phyloP scores from a whole-genome alignment of 2,329 filamentous ascomycete species.

The Conoideocrella luteorostrata region DNA sequence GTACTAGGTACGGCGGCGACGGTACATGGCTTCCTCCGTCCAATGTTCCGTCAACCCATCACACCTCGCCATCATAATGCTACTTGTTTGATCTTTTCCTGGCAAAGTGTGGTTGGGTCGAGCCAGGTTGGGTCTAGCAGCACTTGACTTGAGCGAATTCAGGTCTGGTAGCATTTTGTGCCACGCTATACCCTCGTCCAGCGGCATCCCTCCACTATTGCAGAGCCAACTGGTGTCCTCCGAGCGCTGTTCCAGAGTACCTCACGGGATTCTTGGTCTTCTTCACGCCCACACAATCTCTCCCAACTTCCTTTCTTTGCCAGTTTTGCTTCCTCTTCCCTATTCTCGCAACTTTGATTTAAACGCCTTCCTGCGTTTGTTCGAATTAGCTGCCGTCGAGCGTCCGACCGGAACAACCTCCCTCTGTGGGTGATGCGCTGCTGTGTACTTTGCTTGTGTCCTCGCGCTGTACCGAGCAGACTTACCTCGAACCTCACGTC shows the following conservation, averaged over 20 bases:
- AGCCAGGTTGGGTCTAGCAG: not conserved
- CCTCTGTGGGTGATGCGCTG: slow-evolving; percentile 2
- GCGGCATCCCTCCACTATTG: not conserved
- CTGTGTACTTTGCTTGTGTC: too few species aligned
- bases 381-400: not conserved
- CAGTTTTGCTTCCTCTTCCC: not conserved
- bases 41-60: not conserved
- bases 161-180: slow-evolving; percentile 8
- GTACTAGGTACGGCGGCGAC: not conserved
- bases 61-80: too few species aligned
- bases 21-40: not conserved
- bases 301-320: not conserved
- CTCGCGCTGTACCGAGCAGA: too few species aligned
- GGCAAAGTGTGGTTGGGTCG: not conserved
- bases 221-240: not conserved
- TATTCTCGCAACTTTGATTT: not conserved
- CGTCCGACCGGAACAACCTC: not conserved
- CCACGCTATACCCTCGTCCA: slow-evolving; percentile 11
- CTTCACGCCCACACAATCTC: not conserved
- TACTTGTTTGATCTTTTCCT: too few species aligned
- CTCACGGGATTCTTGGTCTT: too few species aligned
- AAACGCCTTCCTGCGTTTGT: not conserved
- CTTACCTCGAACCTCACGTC: too few species aligned
- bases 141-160: not conserved
- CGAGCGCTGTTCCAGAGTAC: too few species aligned